Evolutionary conservation across 768 basidiomycete genomes (phyloP), one percentile per base, ranked within the genome.

Genomic region (Tricholoma bakamatsutake): DNA sequence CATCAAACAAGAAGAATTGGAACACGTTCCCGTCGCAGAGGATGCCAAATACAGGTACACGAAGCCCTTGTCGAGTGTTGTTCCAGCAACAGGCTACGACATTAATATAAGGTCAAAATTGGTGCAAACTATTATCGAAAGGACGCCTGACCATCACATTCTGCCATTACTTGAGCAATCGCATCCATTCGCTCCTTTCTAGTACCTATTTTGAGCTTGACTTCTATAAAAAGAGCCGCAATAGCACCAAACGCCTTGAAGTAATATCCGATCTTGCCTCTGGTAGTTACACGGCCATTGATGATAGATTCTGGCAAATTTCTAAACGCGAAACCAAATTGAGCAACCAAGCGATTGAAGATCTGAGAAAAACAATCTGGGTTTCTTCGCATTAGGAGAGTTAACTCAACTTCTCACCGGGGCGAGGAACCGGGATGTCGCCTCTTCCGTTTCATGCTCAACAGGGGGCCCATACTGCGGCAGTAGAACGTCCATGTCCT

Each of bases 381-480:
- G 18, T 45, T 21, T 45, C 21, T 45, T 45, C 43, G 21, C 43
- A 24, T 3, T 42, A 45, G 21, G 3, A 3, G 43, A 21, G n/a
- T n/a, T n/a, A n/a, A n/a, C n/a, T n/a, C n/a, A n/a, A n/a, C n/a
- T n/a, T 45, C 51, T 54, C 39, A 64, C 62, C 8, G 57, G 62
- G 50, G 59, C 57, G 33, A 60, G 35, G 55, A 62, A 62, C 33
- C 59, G 58, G 39, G 59, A 64, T 51, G 31, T 58, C 15, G 62
- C 56, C 40, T 64, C 59, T 52, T 56, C 62, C 21, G 47, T 64
- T 45, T 27, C 35, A 45, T 64, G 61, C 37, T 55, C 59, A 42
- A 34, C n/a, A n/a, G n/a, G n/a, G n/a, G n/a, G n/a, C n/a, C n/a
- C n/a, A n/a, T n/a, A n/a, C n/a, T n/a, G n/a, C n/a, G n/a, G n/a